Conservation (phyloP, 257 asterid species). For the Gynochthodes officinalis region DNA sequence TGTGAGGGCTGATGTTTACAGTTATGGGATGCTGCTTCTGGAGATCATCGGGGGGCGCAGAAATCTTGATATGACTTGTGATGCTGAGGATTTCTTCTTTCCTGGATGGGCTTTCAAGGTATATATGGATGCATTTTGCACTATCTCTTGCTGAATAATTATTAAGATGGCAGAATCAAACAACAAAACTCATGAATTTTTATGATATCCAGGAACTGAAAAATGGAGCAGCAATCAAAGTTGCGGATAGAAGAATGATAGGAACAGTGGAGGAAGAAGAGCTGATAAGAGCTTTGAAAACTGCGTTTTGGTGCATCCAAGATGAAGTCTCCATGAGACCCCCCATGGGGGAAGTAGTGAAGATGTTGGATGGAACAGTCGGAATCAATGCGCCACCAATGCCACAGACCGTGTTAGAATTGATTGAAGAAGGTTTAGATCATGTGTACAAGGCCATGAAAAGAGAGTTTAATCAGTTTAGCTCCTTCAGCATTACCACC, state of each 20-base stretch:
- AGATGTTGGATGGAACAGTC: constrained; percentile 77
- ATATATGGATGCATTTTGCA: too few species aligned
- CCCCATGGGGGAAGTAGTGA: constrained; percentile 86
- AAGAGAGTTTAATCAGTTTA: constrained; percentile 64
- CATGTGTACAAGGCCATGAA: constrained; percentile 83
- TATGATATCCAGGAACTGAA: constrained; percentile 50
- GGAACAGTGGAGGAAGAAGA: constrained; percentile 64
- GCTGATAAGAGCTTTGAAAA: constrained; percentile 52
- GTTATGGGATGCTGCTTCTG: constrained; percentile 85
- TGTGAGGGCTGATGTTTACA: constrained; percentile 87
- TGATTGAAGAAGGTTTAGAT: constrained; percentile 85
- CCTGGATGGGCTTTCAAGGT: constrained; percentile 99
- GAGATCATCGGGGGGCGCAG: constrained; percentile 90
- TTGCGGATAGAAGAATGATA: constrained; percentile 59
- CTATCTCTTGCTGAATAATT: too few species aligned
- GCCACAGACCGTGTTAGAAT: constrained; percentile 78
- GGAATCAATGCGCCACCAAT: constrained; percentile 65
- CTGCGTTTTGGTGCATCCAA: constrained; percentile 90
- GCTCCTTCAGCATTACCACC: constrained; percentile 61
- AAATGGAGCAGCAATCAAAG: constrained; percentile 48
- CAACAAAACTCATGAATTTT: too few species aligned
- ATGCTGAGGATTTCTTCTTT: constrained; percentile 72
- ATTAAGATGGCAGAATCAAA: too few species aligned
- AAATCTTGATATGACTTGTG: constrained; percentile 75
- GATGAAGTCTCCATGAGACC: constrained; percentile 78